Evolutionary conservation across 495 filamentous ascomycete species (phyloP).

Genomic region (Talaromyces adpressus): DNA sequence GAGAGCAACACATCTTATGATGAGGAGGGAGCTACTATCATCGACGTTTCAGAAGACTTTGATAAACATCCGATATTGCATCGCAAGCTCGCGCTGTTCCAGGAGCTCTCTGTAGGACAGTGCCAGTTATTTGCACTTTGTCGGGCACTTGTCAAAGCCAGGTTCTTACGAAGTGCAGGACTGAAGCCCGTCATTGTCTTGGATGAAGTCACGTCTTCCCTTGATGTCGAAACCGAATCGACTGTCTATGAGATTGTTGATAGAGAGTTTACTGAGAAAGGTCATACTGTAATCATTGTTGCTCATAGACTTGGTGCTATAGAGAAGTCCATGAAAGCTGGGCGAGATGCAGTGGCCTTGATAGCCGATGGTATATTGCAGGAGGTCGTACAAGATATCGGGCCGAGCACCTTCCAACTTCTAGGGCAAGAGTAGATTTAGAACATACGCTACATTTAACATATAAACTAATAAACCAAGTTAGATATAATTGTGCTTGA

Average conservation of each 20-base stretch:
- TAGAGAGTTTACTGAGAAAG: slow-evolving; percentile 4
- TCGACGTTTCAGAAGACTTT: background rate
- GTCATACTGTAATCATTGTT: slow-evolving; percentile 8
- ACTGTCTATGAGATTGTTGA: slow-evolving; percentile 2
- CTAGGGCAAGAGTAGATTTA: background rate
- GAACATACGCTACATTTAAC: background rate
- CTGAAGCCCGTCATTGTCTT: slow-evolving; percentile 9
- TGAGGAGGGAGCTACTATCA: background rate
- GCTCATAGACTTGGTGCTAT: slow-evolving; percentile 3
- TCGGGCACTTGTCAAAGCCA: background rate
- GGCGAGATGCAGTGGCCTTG: background rate
- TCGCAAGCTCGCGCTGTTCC: background rate
- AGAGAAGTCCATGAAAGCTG: background rate
- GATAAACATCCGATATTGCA: background rate
- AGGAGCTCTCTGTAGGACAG: background rate
- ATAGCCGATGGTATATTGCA: slow-evolving; percentile 1
- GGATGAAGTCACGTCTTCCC: slow-evolving; percentile 8
- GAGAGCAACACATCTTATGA: slow-evolving; percentile 9
- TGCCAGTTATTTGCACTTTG: slow-evolving; percentile 5
- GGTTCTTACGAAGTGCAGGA: background rate
- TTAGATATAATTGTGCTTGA: background rate
- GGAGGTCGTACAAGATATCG: background rate
- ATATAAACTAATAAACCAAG: too few species aligned
- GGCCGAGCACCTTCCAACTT: background rate
- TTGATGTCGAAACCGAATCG: slow-evolving; percentile 8